These are phyloP conservation scores for Eucommia ulmoides DNA, from an alignment of 257 asterid species.

Conservation along the genomic window DNA sequence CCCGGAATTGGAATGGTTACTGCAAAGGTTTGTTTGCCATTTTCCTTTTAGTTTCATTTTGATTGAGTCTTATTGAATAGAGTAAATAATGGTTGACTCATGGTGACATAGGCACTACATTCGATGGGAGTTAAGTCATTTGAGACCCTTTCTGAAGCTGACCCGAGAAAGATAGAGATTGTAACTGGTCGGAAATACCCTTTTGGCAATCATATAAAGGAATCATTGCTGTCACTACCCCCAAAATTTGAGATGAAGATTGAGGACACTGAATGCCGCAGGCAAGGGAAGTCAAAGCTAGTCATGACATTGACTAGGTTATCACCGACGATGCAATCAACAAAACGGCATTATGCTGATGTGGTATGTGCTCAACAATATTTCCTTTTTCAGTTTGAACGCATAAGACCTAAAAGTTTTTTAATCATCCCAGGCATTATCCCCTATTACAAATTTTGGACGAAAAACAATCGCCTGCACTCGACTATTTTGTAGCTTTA, in stretches of 20 bases:
- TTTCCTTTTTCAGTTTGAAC: no score
- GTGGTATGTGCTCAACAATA: slow-evolving; percentile 36
- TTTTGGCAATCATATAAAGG: slow-evolving; percentile 92
- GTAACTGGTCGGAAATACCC: slow-evolving; percentile 88
- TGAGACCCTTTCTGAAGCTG: slow-evolving; percentile 68
- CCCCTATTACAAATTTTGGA: no score
- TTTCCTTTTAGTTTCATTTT: slow-evolving; percentile 6
- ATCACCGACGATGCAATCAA: slow-evolving; percentile 38
- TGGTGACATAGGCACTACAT: slow-evolving; percentile 55
- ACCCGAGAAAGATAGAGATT: slow-evolving; percentile 90
- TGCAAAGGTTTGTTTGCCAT: slow-evolving; percentile 59
- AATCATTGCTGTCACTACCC: slow-evolving; percentile 61
- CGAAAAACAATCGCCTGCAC: no score
- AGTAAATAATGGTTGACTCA: slow-evolving; percentile 7
- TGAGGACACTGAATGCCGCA: slow-evolving; percentile 47
- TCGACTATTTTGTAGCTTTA: no score
- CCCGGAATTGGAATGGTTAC: slow-evolving; percentile 99
- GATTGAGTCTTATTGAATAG: slow-evolving; percentile 4
- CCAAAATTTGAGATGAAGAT: slow-evolving; percentile 71
- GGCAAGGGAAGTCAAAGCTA: slow-evolving; percentile 62
- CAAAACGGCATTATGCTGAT: slow-evolving; percentile 77
- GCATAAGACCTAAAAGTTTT: no score
- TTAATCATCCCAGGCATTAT: no score
- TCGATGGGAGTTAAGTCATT: slow-evolving; percentile 90
- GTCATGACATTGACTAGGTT: slow-evolving; percentile 67